These are phyloP conservation scores for Aspergillus amoenus DNA, from an alignment of 2,329 filamentous ascomycete genomes.

Conservation along the genomic window DNA sequence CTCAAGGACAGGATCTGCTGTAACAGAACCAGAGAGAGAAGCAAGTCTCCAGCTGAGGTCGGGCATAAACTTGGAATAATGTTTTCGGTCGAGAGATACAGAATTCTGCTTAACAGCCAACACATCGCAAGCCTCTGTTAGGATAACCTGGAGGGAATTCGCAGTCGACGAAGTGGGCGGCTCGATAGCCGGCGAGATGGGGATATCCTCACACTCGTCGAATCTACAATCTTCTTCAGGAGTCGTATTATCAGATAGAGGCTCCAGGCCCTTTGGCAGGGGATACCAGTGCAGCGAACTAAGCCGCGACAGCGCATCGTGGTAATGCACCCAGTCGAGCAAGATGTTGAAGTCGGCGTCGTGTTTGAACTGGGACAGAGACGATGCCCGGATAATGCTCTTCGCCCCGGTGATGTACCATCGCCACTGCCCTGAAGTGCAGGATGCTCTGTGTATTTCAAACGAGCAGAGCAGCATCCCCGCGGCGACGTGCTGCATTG, in stretches of 20 bases:
- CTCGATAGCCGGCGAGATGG: too few species aligned
- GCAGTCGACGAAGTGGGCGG: too few species aligned
- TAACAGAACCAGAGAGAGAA: not conserved
- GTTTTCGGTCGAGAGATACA: too few species aligned
- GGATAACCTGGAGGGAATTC: not conserved
- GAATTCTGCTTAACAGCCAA: not conserved
- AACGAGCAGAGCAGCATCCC: constrained; percentile 16
- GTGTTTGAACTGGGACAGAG: not conserved
- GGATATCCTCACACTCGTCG: too few species aligned
- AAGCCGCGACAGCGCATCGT: constrained; percentile 10
- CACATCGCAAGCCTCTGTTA: constrained; percentile 2
- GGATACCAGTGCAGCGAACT: constrained; percentile 8
- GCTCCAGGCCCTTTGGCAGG: not conserved
- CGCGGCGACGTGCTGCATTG: constrained; percentile 13
- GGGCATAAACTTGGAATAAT: too few species aligned
- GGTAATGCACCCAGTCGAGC: constrained; percentile 14
- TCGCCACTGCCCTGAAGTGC: constrained; percentile 12
- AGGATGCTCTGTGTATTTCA: constrained; percentile 12
- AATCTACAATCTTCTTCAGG: too few species aligned
- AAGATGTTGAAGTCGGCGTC: constrained; percentile 1
- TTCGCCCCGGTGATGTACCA: constrained; percentile 8
- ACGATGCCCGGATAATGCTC: not conserved
- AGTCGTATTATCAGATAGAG: not conserved
- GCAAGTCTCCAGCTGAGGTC: not conserved
- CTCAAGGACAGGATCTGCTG: not conserved